Evolutionary conservation across 148 eudicot genomes (phyloP).

Genomic region (Rhododendron ovatum): DNA sequence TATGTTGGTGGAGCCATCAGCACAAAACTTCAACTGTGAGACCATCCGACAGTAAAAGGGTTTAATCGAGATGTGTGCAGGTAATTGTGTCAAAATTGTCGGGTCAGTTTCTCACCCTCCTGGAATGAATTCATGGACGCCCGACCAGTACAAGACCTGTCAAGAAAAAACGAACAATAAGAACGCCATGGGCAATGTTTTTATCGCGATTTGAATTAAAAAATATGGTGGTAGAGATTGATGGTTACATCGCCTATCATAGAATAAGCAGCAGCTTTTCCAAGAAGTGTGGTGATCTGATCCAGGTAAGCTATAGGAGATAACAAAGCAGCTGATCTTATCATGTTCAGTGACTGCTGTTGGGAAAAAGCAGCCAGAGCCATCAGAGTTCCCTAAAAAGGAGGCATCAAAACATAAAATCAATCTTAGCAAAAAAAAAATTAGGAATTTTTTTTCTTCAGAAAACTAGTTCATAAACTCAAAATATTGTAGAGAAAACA

Average conservation of each 20-base stretch:
- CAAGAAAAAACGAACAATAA: background rate
- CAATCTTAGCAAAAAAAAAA: too few species aligned
- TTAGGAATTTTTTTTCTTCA: background rate
- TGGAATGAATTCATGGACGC: conserved; percentile 34
- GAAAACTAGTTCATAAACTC: background rate
- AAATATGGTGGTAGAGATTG: background rate
- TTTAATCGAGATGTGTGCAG: background rate
- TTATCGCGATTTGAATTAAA: background rate
- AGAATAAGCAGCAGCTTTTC: conserved; percentile 28
- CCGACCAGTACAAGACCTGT: conserved; percentile 41
- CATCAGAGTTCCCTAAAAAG: conserved; percentile 44
- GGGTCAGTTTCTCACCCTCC: conserved; percentile 35
- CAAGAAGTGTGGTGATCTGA: conserved; percentile 32
- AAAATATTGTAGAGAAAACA: background rate
- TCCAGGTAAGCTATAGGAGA: conserved; percentile 46
- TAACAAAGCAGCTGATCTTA: conserved; percentile 46
- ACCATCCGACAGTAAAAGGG: too few species aligned
- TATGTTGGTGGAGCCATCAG: too few species aligned
- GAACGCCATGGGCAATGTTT: background rate
- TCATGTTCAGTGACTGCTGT: conserved; percentile 22
- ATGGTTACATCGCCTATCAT: conserved; percentile 33
- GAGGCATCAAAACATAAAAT: background rate
- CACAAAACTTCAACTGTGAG: too few species aligned
- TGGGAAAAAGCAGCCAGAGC: conserved; percentile 42
- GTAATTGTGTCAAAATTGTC: background rate